A percentile compares a stretch with the other conserved stretches of the same genome.
Conservation (phyloP, 148 eudicot genomes). For the Chenopodium suecicum region DNA sequence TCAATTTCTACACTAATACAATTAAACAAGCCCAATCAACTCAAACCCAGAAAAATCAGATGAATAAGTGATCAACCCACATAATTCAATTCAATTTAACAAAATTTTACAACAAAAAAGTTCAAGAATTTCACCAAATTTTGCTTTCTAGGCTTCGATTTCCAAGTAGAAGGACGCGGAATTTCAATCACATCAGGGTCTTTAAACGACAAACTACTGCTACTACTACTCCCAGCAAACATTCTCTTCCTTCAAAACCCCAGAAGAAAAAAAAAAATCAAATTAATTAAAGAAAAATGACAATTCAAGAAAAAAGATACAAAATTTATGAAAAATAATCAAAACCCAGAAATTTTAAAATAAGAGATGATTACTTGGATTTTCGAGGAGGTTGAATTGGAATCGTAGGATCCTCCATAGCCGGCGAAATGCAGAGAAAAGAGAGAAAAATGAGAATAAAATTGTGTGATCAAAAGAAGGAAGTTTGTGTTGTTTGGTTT, state of each 20-base stretch:
- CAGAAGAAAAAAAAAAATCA: not conserved
- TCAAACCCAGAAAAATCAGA: not conserved
- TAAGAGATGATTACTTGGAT: no score
- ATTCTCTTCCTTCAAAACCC: conserved; percentile 40
- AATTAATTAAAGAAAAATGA: conserved; percentile 27
- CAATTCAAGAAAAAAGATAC: conserved; percentile 30
- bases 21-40: not conserved
- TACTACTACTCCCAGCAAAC: conserved; percentile 38
- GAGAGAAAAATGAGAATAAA: not conserved
- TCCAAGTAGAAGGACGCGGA: conserved; percentile 41
- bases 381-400: no score
- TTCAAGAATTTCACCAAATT: conserved; percentile 35
- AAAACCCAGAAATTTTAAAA: no score
- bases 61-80: conserved; percentile 1
- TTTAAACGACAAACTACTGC: conserved; percentile 31
- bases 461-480: not conserved
- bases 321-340: conserved; percentile 18
- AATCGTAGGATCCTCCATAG: conserved; percentile 44
- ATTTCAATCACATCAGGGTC: conserved; percentile 57
- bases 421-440: not conserved
- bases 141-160: conserved; percentile 31
- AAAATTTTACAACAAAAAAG: not conserved
- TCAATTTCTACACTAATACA: no score
- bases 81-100: not conserved
- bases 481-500: no score